Evolutionary conservation across 1,139 yeast species (phyloP).

Genomic region (Candida sp.): DNA sequence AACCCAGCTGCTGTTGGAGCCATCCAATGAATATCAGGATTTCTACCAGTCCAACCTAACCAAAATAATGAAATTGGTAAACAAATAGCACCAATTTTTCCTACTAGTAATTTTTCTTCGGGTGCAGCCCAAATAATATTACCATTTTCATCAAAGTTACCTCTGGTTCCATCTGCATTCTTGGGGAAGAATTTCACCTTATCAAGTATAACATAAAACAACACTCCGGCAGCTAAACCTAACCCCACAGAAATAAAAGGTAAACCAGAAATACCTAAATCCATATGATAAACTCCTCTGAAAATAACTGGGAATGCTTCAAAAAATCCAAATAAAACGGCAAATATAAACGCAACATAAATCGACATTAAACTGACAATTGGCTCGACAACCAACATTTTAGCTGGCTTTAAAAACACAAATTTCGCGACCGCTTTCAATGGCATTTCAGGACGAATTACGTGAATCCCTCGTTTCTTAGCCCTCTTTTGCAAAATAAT

Average conservation of each 20-base stretch:
- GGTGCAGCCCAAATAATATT: slow-evolving; percentile 41
- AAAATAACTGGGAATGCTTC: slow-evolving; percentile 77
- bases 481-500: slow-evolving; percentile 58
- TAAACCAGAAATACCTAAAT: slow-evolving; percentile 58
- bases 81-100: slow-evolving; percentile 58
- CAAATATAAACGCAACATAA: slow-evolving; percentile 70
- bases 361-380: slow-evolving; percentile 64
- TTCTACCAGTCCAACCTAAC: slow-evolving; percentile 77
- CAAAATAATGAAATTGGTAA: slow-evolving; percentile 72
- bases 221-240: slow-evolving; percentile 56
- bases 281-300: slow-evolving; percentile 58
- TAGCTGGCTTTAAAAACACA: slow-evolving; percentile 58
- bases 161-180: slow-evolving; percentile 63
- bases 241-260: slow-evolving; percentile 69
- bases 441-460: slow-evolving; percentile 29
- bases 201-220: slow-evolving; percentile 48
- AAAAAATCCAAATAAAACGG: slow-evolving; percentile 73
- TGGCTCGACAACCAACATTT: slow-evolving; percentile 67
- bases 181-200: slow-evolving; percentile 47
- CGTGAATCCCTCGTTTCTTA: slow-evolving; percentile 49
- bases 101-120: slow-evolving; percentile 35
- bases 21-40: slow-evolving; percentile 67
- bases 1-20: slow-evolving; percentile 73
- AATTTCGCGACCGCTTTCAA: slow-evolving; percentile 28
- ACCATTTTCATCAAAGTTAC: slow-evolving; percentile 54